Conservation (phyloP, 2,329 filamentous ascomycete species). For the Trichoderma citrinoviride region DNA sequence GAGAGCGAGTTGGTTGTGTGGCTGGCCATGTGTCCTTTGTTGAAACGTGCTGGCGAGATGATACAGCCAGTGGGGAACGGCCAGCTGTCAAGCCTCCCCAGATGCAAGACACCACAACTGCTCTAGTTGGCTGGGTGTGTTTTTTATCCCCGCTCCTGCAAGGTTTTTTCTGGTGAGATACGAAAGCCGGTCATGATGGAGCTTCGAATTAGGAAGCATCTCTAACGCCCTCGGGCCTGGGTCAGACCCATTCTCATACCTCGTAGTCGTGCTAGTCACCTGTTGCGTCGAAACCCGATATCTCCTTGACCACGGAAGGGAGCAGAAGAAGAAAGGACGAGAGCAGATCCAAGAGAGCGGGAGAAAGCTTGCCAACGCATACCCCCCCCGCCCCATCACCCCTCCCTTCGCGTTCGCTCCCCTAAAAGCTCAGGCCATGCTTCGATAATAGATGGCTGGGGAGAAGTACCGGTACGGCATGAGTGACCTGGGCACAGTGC, state of each 20-base stretch:
- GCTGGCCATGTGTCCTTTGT: constrained; percentile 39
- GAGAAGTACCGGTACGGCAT: constrained; percentile 18
- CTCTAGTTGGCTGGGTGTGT: constrained; percentile 23
- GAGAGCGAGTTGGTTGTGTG: constrained; percentile 28
- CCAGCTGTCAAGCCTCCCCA: constrained; percentile 33
- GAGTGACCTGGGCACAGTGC: constrained; percentile 12
- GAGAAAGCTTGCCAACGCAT: constrained; percentile 16
- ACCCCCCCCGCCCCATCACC: constrained; percentile 13
- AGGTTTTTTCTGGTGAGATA: constrained; percentile 17
- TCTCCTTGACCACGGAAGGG: not conserved
- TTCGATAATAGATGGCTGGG: constrained; percentile 21
- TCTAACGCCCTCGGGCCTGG: not conserved
- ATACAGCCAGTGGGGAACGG: constrained; percentile 33
- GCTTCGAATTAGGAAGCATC: constrained; percentile 2
- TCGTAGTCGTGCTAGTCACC: not conserved
- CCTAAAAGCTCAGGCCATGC: constrained; percentile 18
- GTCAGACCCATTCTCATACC: constrained; percentile 9
- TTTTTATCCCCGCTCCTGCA: constrained; percentile 19
- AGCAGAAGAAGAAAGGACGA: constrained; percentile 1
- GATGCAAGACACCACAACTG: constrained; percentile 24
- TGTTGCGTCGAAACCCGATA: not conserved
- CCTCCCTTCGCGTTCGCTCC: not conserved
- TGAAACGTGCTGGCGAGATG: constrained; percentile 36
- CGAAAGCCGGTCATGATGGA: constrained; percentile 16
- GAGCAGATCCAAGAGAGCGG: constrained; percentile 6